These are phyloP conservation scores for Trametopsis cervina DNA, from an alignment of 768 basidiomycete species.

Conservation along the genomic window DNA sequence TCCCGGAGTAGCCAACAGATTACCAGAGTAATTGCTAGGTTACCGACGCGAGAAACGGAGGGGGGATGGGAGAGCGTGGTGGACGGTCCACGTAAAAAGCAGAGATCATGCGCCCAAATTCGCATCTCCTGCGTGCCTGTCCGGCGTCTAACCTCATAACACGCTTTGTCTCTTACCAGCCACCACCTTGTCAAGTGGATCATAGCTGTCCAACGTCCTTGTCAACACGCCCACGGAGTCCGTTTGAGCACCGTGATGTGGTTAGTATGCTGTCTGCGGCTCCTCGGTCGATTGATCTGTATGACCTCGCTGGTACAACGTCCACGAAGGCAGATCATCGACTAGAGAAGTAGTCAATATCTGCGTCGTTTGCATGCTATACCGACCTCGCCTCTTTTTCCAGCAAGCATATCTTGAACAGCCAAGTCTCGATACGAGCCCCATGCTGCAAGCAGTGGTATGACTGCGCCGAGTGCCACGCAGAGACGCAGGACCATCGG, in stretches of 20 bases:
- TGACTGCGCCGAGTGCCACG: conserved; percentile 95
- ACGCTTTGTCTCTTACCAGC: neutral
- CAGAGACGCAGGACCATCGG: conserved; percentile 68
- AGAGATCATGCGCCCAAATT: neutral
- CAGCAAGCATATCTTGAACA: conserved; percentile 95
- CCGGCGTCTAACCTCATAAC: neutral
- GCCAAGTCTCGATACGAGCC: conserved; percentile 92
- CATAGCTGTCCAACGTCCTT: neutral
- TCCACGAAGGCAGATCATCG: conserved; percentile 2
- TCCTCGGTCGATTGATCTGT: conserved; percentile 5
- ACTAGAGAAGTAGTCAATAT: neutral
- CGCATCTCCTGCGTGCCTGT: neutral
- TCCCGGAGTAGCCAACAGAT: neutral
- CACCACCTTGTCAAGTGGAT: neutral
- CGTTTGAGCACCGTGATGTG: too few relatives aligned
- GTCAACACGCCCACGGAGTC: too few relatives aligned
- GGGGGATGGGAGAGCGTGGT: neutral
- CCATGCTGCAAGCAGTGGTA: conserved; percentile 98
- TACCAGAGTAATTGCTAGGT: neutral
- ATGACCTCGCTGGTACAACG: neutral
- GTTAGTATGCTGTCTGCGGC: neutral
- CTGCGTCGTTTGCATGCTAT: neutral
- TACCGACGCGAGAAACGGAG: neutral
- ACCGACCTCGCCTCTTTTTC: neutral
- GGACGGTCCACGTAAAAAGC: neutral